These are phyloP conservation scores for Magnolia officinalis DNA, from an alignment of 164 flowering plant genomes.

Conservation along the genomic window DNA sequence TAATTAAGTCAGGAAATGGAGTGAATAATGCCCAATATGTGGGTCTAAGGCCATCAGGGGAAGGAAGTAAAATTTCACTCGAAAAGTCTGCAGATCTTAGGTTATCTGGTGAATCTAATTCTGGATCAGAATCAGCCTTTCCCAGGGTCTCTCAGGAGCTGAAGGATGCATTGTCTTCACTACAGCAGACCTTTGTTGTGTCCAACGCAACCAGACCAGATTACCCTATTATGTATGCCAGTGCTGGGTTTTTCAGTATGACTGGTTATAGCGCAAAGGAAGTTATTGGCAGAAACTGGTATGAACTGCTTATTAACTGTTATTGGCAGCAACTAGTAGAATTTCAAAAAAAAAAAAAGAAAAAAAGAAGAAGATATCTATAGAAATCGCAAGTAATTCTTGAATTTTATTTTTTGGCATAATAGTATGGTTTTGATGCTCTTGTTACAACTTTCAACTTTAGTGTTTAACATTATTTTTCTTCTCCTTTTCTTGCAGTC, in stretches of 20 bases:
- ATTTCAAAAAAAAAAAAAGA: neutral
- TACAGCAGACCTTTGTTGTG: constrained; percentile 96
- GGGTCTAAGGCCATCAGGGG: constrained; percentile 21
- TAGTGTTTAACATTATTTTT: neutral
- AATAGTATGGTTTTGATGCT: neutral
- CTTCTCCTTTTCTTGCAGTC: constrained; percentile 45
- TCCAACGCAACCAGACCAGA: constrained; percentile 90
- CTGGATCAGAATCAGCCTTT: constrained; percentile 19
- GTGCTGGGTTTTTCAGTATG: constrained; percentile 85
- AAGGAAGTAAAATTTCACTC: constrained; percentile 23
- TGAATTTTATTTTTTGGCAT: neutral
- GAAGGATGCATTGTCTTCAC: constrained; percentile 69
- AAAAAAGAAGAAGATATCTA: neutral
- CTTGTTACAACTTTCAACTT: neutral
- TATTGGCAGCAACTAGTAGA: neutral
- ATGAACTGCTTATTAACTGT: constrained; percentile 9
- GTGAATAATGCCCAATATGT: constrained; percentile 24
- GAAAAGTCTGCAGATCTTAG: constrained; percentile 31
- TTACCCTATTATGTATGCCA: constrained; percentile 88
- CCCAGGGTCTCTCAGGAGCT: constrained; percentile 88
- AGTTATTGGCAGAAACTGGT: constrained; percentile 92
- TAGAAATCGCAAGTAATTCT: neutral
- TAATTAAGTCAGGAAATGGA: constrained; percentile 22
- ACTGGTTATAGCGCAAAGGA: constrained; percentile 87
- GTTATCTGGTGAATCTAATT: constrained; percentile 47